A percentile compares a stretch with the other conserved stretches of the same genome.
phyloP scores from a whole-genome alignment of 441 rosid genomes.

The Mallotus japonicus region DNA sequence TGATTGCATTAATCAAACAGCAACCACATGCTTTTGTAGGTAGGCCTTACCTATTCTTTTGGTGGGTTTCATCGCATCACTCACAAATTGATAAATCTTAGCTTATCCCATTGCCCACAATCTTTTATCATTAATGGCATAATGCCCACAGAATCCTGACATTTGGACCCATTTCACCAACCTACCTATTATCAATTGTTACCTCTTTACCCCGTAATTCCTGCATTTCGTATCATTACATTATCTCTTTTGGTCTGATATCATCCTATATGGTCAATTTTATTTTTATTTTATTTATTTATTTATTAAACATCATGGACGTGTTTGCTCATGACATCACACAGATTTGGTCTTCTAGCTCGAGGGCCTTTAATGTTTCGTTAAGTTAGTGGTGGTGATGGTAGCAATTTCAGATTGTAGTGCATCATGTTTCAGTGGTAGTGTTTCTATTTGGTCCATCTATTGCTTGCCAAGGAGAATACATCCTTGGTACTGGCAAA shows the following conservation, averaged over 20 bases:
- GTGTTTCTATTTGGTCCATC: background rate
- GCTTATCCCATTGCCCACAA: background rate
- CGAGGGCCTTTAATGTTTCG: background rate
- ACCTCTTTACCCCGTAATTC: background rate
- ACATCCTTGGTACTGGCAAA: too few relatives aligned
- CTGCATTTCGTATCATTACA: background rate
- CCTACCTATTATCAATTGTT: background rate
- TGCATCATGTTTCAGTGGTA: background rate
- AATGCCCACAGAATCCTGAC: background rate
- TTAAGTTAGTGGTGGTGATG: background rate
- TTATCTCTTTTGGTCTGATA: background rate
- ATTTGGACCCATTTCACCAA: conserved; percentile 2
- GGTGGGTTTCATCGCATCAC: background rate
- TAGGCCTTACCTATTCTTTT: conserved; percentile 3
- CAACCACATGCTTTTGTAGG: background rate
- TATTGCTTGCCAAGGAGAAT: too few relatives aligned
- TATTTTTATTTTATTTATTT: too few relatives aligned
- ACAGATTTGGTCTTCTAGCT: background rate
- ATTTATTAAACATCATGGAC: too few relatives aligned
- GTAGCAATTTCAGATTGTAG: background rate
- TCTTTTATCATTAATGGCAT: background rate
- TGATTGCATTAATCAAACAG: background rate
- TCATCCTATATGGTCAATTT: too few relatives aligned
- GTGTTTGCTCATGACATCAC: background rate
- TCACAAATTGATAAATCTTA: background rate